These are phyloP conservation scores for Candida vartiovaarae DNA, from an alignment of 805 yeast species.

Conservation along the genomic window DNA sequence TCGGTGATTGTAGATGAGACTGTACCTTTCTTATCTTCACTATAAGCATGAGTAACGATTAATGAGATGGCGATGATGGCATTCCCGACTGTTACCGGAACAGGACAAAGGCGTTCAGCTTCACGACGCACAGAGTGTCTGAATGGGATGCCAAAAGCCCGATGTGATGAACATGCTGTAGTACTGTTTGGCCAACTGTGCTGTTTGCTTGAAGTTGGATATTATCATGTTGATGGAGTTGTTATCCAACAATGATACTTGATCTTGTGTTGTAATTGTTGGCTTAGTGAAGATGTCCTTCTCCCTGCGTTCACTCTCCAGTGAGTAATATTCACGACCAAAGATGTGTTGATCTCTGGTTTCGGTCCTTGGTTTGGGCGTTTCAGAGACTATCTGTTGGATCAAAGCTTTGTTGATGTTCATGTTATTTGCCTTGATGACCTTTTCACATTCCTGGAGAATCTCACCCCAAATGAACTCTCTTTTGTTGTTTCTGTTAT, in stretches of 20 bases:
- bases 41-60: conserved; percentile 50
- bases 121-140: conserved; percentile 31
- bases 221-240: conserved; percentile 11
- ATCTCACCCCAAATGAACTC: conserved; percentile 51
- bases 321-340: conserved; percentile 26
- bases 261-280: background rate
- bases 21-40: conserved; percentile 53
- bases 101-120: conserved; percentile 52
- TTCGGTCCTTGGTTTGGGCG: conserved; percentile 15
- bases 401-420: conserved; percentile 26
- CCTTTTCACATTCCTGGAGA: conserved; percentile 50
- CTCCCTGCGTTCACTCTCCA: conserved; percentile 8
- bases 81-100: conserved; percentile 60
- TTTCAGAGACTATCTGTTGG: background rate
- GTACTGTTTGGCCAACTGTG: conserved; percentile 6
- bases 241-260: conserved; percentile 14
- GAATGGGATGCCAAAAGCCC: conserved; percentile 24
- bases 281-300: conserved; percentile 10
- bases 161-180: conserved; percentile 18
- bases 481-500: conserved; percentile 39
- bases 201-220: conserved; percentile 4
- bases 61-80: conserved; percentile 56
- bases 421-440: conserved; percentile 43
- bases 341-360: conserved; percentile 23
- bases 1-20: conserved; percentile 52